Percentiles rank a stretch among this genome's conserved stretches.
These are phyloP conservation scores for Inga leiocalycina DNA, from an alignment of 306 rosid species.

Conservation along the genomic window DNA sequence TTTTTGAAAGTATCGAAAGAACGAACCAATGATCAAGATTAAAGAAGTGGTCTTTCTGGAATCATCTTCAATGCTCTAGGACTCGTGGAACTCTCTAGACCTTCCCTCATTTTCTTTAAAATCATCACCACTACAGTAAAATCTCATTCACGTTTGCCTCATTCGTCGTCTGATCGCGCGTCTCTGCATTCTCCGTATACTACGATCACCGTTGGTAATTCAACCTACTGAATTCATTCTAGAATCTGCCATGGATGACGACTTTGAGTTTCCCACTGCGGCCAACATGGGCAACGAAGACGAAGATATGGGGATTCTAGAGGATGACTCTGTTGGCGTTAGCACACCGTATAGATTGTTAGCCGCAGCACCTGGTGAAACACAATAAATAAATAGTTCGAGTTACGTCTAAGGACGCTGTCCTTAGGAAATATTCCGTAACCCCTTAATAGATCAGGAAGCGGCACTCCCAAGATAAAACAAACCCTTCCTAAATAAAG, in stretches of 20 bases:
- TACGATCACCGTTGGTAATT: not conserved
- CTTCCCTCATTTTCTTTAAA: not conserved
- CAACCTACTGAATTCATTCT: not conserved
- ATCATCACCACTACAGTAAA: conserved; percentile 11
- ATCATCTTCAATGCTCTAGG: conserved; percentile 27
- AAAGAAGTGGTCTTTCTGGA: conserved; percentile 36
- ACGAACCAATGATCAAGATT: not conserved
- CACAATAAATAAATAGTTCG: too few species aligned
- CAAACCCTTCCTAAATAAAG: too few species aligned
- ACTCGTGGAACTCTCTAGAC: conserved; percentile 39
- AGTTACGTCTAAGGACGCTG: too few species aligned
- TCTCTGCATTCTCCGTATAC: not conserved
- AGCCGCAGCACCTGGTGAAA: too few species aligned
- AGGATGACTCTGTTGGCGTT: conserved; percentile 37
- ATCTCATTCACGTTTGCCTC: not conserved
- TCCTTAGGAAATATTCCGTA: too few species aligned
- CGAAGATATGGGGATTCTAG: conserved; percentile 51
- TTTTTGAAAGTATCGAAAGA: not conserved
- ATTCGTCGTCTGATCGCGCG: too few species aligned
- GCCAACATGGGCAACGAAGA: conserved; percentile 27
- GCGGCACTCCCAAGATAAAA: too few species aligned
- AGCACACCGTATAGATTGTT: too few species aligned
- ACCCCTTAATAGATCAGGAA: too few species aligned
- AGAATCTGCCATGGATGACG: conserved; percentile 53
- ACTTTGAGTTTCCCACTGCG: conserved; percentile 55